These are phyloP conservation scores for Aegilops sharonensis DNA, from an alignment of 176 grass and related monocot genomes.

Conservation along the genomic window DNA sequence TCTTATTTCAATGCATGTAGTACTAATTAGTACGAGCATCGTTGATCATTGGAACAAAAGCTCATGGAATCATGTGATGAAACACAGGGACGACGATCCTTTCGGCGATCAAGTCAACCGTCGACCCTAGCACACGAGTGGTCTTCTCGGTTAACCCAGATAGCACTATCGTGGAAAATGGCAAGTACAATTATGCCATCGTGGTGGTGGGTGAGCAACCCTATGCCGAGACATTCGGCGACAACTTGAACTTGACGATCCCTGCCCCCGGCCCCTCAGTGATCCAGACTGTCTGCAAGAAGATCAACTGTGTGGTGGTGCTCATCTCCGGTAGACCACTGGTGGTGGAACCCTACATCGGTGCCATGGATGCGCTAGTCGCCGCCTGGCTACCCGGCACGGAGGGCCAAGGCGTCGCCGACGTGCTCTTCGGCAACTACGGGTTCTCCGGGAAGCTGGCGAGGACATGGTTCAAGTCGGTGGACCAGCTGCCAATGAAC, in stretches of 20 bases:
- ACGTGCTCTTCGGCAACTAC: conserved; percentile 79
- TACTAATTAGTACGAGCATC: neutral
- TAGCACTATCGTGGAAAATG: neutral
- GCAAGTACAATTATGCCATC: conserved; percentile 62
- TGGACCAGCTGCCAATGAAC: conserved; percentile 87
- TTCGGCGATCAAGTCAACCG: conserved; percentile 50
- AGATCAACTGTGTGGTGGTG: conserved; percentile 64
- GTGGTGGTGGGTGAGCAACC: conserved; percentile 68
- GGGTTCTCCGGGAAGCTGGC: conserved; percentile 74
- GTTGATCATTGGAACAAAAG: neutral
- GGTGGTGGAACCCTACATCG: conserved; percentile 70
- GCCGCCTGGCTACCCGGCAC: conserved; percentile 77
- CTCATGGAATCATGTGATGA: neutral
- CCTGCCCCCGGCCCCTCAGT: conserved; percentile 59
- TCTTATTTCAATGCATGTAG: too few relatives aligned
- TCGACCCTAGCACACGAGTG: conserved; percentile 54
- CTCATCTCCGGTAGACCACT: conserved; percentile 73
- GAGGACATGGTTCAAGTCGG: conserved; percentile 83
- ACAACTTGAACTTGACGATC: conserved; percentile 78
- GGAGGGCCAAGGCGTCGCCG: conserved; percentile 80
- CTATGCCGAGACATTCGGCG: conserved; percentile 52
- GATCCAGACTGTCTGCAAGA: conserved; percentile 64
- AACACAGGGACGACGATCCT: conserved; percentile 72
- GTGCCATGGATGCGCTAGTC: conserved; percentile 63
- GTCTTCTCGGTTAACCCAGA: conserved; percentile 65